Base-by-base conservation (phyloP, 345 rosid species). In the Eucalyptus cladocalyx region DNA sequence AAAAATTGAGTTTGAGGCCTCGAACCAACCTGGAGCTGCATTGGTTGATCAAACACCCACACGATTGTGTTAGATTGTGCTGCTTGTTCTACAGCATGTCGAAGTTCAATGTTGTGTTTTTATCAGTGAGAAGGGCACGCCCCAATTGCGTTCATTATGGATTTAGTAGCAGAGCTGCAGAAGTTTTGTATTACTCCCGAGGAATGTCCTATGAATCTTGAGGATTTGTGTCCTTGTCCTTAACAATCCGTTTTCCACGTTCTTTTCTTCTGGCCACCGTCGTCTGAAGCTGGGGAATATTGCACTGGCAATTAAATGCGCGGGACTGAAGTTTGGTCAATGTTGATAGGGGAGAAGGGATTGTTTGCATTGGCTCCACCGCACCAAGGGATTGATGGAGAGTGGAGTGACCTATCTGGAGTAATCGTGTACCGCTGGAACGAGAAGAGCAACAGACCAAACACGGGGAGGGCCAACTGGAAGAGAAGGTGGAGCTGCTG, bases 341-440 rank as follows among this genome's bases (percentile, higher is more conserved):
- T 49, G 47, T 50, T 51, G 28, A 28, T 85, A 95, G 95, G 97
- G 53, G 94, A 94, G 85, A 95, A 90, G 90, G 96, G 96, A 15
- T 34, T 95, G 86, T 91, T 92, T 89, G 89, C 96, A 21, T 87
- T 93, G 88, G 94, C 96, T 81, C 96, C 95, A 13, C 96, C 95
- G 18, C 96, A 95, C 90, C 96, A 94, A 67, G 96, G 97, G 88
- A 92, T 95, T 37, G 97, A 94, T 80, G 95, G 95, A 6, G 96
- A 92, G 89, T 94, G 96, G 97, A 93, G 87, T 11, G 95, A 95
- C 87, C 54, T 89, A 5, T 94, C 95, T 11, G 96, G 95, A n/a
- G 94, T 94, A 23, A 93, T 93, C 7, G 97, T 93, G 32, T 94
- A 94, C 87, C 93, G 91, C 89, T 94, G 95, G 97, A 94, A 94